Evolutionary conservation across 768 basidiomycete species (phyloP), one percentile per base, ranked within the genome.

Genomic region (Tulasnella sp.): DNA sequence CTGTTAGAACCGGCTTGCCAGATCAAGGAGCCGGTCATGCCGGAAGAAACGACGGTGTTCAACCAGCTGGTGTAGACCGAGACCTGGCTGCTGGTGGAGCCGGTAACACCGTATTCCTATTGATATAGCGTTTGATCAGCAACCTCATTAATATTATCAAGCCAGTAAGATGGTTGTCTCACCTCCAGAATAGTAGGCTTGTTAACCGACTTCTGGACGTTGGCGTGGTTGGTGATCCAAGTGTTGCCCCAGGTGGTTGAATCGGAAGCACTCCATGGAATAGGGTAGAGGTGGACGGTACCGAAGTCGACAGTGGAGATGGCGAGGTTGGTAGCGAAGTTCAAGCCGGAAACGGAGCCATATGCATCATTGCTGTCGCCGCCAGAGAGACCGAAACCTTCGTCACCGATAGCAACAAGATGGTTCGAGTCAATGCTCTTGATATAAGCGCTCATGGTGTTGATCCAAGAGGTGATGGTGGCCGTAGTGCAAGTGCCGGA

Each of bases 281-380:
- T 83, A 58, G 80, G 83, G 54, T 82, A 83, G 28, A 83, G 74
- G 81, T 93, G 93, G 85, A 90, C 89, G 22, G 92, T 93, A 12
- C 91, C 92, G 82, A 91, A 93, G 84, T 92, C 92, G 79, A 93
- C 83, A n/a, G 90, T 89, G 77, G 85, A 85, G 76, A 92, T 90
- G n/a, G 85, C 87, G 72, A 92, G 85, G 84, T 92, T 92, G 9
- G 81, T 77, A 44, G 79, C 75, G 83, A 93, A 93, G 81, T 93
- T 91, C 48, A 93, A 87, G 46, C 92, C 92, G 58, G 89, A 89
- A 44, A 86, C 20, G 46, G 34, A n/a, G n/a, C 34, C 28, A 31
- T 75, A 48, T 40, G 40, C 46, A 75, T 22, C 22, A 24, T 75
- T 75, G 46, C 46, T 75, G 74, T 42, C 74, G n/a, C 40, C 46